A percentile compares a stretch with the other conserved stretches of the same genome.
phyloP scores from a whole-genome alignment of 1,284 basidiomycete species.

The Omphalotus olearius region DNA sequence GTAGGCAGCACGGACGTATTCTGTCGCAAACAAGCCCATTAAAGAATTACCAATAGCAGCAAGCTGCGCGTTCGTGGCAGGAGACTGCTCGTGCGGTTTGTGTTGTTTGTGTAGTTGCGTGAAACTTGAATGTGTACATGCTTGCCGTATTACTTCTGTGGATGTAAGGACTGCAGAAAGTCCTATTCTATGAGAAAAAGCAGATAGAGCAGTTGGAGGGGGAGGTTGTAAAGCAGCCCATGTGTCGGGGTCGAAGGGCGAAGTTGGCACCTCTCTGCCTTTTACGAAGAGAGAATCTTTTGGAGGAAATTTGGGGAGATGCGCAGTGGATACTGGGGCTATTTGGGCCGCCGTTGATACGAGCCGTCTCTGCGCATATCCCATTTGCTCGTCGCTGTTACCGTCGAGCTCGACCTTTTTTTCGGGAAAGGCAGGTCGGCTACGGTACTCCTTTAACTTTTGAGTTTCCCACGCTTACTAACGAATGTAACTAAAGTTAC shows the following conservation, averaged over 20 bases:
- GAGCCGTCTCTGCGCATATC: constrained; percentile 56
- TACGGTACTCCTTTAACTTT: too few relatives aligned
- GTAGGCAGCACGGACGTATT: constrained; percentile 80
- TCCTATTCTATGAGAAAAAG: constrained; percentile 74
- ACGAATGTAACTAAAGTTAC: too few relatives aligned
- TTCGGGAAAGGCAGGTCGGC: background rate
- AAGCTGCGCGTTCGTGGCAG: constrained; percentile 74
- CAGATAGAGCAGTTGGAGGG: constrained; percentile 65
- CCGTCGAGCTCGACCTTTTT: constrained; percentile 2
- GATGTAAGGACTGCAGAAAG: constrained; percentile 49
- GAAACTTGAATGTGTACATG: constrained; percentile 82
- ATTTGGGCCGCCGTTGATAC: constrained; percentile 53
- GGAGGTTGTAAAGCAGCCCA: constrained; percentile 76
- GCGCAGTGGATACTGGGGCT: constrained; percentile 48
- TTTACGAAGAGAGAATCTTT: constrained; percentile 44
- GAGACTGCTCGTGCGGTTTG: constrained; percentile 47
- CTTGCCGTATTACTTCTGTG: constrained; percentile 57
- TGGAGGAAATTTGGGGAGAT: constrained; percentile 59
- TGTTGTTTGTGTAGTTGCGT: constrained; percentile 50
- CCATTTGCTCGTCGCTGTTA: constrained; percentile 32
- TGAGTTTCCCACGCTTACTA: too few relatives aligned
- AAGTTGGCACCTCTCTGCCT: constrained; percentile 25
- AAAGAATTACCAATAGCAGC: constrained; percentile 84
- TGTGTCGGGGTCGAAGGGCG: constrained; percentile 53
- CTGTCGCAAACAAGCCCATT: constrained; percentile 87